Conservation (phyloP, 1,284 basidiomycete genomes). For the Puccinia novopanici region DNA sequence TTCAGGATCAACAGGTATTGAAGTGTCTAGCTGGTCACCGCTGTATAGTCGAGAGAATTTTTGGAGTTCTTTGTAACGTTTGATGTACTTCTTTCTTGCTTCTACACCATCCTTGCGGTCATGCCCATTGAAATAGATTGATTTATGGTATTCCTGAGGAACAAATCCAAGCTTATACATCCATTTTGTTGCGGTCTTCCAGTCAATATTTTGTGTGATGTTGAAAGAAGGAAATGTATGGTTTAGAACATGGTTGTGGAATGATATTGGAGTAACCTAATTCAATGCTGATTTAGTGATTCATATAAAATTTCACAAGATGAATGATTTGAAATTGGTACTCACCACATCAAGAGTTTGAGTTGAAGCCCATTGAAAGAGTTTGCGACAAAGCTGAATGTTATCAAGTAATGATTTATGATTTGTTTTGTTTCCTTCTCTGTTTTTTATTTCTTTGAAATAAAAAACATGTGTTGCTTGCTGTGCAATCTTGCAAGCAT, state of each 20-base stretch:
- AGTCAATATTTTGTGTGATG: background rate
- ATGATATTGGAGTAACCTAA: conserved; percentile 27
- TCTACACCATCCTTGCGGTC: background rate
- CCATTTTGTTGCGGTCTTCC: background rate
- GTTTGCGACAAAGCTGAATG: background rate
- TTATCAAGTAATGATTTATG: conserved; percentile 37
- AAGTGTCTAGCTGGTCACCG: background rate
- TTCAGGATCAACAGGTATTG: background rate
- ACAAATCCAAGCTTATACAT: conserved; percentile 33
- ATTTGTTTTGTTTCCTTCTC: conserved; percentile 2
- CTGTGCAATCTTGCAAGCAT: background rate
- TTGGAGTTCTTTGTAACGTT: background rate
- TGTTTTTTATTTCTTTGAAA: background rate
- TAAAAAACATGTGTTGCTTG: conserved; percentile 28
- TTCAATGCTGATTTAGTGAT: background rate
- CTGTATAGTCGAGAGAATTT: conserved; percentile 5
- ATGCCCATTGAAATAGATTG: conserved; percentile 36
- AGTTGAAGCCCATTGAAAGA: conserved; percentile 31
- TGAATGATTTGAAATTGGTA: background rate
- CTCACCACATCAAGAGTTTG: conserved; percentile 29
- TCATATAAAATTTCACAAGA: background rate
- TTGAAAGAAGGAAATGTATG: conserved; percentile 9
- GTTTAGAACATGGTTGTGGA: background rate
- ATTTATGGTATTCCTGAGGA: conserved; percentile 15
- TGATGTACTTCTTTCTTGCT: background rate